A percentile compares a stretch with the other conserved stretches of the same genome.
Conservation (phyloP, 2,329 filamentous ascomycete genomes). For the Bertia moriformis region DNA sequence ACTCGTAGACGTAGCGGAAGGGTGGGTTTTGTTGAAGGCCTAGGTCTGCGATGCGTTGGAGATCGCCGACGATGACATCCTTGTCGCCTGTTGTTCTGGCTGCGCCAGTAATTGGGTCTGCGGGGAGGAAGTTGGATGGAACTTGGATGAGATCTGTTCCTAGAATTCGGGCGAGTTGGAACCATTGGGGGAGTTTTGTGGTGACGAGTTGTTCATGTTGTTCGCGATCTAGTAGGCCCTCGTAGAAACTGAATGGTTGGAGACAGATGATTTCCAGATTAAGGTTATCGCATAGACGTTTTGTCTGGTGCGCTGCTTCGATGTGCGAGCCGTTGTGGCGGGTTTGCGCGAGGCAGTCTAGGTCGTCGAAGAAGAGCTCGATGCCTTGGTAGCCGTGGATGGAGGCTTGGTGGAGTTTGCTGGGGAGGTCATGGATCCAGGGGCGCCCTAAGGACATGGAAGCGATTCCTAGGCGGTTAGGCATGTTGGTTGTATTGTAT, state of each 20-base stretch:
- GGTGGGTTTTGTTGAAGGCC: constrained; percentile 20
- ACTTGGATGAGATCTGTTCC: constrained; percentile 61
- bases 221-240: constrained; percentile 51
- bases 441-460: constrained; percentile 66
- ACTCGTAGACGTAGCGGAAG: constrained; percentile 61
- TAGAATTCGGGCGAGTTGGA: constrained; percentile 46
- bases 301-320: constrained; percentile 40
- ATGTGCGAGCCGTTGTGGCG: constrained; percentile 27
- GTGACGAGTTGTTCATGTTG: constrained; percentile 37
- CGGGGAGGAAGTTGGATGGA: constrained; percentile 54
- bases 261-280: constrained; percentile 48
- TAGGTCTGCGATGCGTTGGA: constrained; percentile 52
- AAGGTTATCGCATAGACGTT: constrained; percentile 37
- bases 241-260: constrained; percentile 67
- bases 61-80: constrained; percentile 43
- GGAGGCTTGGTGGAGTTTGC: constrained; percentile 56
- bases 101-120: constrained; percentile 25
- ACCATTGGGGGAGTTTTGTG: constrained; percentile 54
- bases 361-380: constrained; percentile 67
- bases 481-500: no score
- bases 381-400: constrained; percentile 53
- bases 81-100: constrained; percentile 28
- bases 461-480: constrained; percentile 42
- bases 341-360: constrained; percentile 40
- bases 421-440: constrained; percentile 46